These are phyloP conservation scores for Arthroderma sp. DNA, from an alignment of 2,329 filamentous ascomycete genomes.

Conservation along the genomic window DNA sequence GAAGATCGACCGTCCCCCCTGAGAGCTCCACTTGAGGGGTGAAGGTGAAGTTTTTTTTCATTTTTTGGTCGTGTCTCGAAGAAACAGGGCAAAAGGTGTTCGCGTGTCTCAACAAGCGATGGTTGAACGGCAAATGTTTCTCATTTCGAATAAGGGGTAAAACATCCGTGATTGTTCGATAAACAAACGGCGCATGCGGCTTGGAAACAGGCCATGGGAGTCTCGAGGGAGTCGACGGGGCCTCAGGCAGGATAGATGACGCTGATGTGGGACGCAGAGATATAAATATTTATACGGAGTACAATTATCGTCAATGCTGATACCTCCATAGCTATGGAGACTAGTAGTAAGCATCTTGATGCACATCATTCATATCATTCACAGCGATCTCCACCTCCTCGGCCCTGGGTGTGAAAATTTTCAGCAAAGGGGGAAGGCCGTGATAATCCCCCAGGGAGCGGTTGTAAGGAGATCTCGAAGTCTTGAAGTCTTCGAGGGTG, in stretches of 20 bases:
- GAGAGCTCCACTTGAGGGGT: not conserved
- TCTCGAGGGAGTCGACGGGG: not conserved
- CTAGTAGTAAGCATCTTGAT: too few relatives aligned
- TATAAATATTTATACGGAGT: not conserved
- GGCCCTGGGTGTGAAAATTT: too few relatives aligned
- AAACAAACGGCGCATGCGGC: not conserved
- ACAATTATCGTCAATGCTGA: not conserved
- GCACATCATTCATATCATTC: too few relatives aligned
- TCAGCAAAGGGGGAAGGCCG: too few relatives aligned
- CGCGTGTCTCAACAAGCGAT: not conserved
- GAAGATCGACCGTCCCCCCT: not conserved
- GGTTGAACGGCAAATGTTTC: not conserved
- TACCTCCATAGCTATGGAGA: too few relatives aligned
- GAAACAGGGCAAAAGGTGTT: not conserved
- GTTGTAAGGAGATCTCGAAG: too few relatives aligned
- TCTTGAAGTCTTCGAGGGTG: too few relatives aligned
- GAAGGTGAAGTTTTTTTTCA: not conserved
- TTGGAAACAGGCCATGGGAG: not conserved
- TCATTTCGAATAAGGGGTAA: not conserved
- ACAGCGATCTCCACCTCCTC: too few relatives aligned
- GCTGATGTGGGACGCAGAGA: not conserved
- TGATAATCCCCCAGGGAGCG: too few relatives aligned
- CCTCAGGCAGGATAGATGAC: not conserved
- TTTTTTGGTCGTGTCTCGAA: not conserved
- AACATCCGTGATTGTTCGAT: not conserved